Evolutionary conservation across 2,329 filamentous ascomycete genomes (phyloP), one percentile per base, ranked within the genome.

Genomic region (Trematosphaeria pertusa): DNA sequence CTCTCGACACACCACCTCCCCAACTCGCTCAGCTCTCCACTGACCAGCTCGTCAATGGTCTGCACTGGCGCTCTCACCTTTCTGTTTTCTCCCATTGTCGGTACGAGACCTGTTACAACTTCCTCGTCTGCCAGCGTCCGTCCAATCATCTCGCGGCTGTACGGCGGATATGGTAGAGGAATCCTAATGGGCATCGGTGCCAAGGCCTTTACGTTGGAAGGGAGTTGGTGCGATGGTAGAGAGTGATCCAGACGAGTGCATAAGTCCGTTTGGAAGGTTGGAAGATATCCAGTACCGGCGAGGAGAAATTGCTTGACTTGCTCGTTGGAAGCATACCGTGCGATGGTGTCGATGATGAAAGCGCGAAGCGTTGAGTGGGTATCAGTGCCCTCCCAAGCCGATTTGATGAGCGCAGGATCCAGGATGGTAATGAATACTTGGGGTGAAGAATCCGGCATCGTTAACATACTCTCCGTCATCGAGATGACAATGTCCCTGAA

Each of bases 401-500:
- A 24, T 2, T 33, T 17, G 18, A 44, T 26, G 34, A 31, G 32
- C 1, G 24, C 7, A 1, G 34, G 34, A 8, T 15, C 15, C 22
- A 44, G 7, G 19, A 33, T n/a, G 1, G 9, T 8, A 2, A 44
- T 15, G 15, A 44, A 44, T 1, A 14, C 28, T 4, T 44, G 12
- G 2, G 19, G 22, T 4, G 33, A 19, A 20, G 2, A 7, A 12
- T 30, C 4, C 2, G n/a, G 30, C 10, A 35, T 43, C 34, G 17
- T 36, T 6, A 44, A 5, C 4, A 37, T 8, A 1, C 1, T 3
- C 17, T 37, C 8, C 24, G 37, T 11, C 3, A n/a, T 15, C 2
- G 28, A 28, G 15, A 44, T 44, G 11, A 44, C 34, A 1, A 22
- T 33, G 26, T 44, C 42, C 19, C 19, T 37, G 34, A 44, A 38